Base-by-base conservation (phyloP, 1,284 basidiomycete genomes). In the Afroboletus lepidellus region DNA sequence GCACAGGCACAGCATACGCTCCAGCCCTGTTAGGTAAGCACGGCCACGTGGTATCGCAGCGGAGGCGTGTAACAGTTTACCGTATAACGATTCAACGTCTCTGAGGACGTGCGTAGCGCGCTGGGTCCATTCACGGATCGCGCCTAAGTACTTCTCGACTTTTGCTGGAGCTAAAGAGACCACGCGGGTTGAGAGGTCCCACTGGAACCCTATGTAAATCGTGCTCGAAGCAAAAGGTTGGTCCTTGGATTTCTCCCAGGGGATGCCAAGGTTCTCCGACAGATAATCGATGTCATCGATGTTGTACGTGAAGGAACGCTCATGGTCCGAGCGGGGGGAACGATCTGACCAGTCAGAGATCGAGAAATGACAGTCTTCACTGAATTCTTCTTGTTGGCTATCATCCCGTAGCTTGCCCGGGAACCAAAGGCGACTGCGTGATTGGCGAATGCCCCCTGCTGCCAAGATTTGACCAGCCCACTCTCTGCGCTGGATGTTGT, bases 191-290 rank as follows among this genome's bases (percentile, higher is more conserved):
- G 0, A 9, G 6, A 61, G 18, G 9, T 62, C 23, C 57, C 57
- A 62, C 0, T 21, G 0, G 21, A 62, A 56, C 0, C 57, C 46
- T 13, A 51, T 51, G 13, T 41, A 51, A 2, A 44, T 32, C 1
- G 41, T 36, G 13, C 18, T 11, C 1, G 8, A 1, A 2, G 24
- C n/a, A 9, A 49, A 49, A 0, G 24, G 41, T 13, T 49, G 41
- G 25, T 49, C 48, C 12, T 49, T 49, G 13, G 48, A 36, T 23
- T 9, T 27, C 11, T 69, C 63, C 62, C 62, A 75, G 0, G 63
- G 64, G 11, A 71, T 68, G 0, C 72, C 71, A 8, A 75, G 58
- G 0, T 33, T 0, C 0, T 51, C 13, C 3, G 67, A 70, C 0
- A 72, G 3, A 1, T 0, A 1, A 13, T 55, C 20, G 0, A 57